Evolutionary conservation across 345 rosid genomes (phyloP).

Genomic region (Aquilaria yunnanensis): DNA sequence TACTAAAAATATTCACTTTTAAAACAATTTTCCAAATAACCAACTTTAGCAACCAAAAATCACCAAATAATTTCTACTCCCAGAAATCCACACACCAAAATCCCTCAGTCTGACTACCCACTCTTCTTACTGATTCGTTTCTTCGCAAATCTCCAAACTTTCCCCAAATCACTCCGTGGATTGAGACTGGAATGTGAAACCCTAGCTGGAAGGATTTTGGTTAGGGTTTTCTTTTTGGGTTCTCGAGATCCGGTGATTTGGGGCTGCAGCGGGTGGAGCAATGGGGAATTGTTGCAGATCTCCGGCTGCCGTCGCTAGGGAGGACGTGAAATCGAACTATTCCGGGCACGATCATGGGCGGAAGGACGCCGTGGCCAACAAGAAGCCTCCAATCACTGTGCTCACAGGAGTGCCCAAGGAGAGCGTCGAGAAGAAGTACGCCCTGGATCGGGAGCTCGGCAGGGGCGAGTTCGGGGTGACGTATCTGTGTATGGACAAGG

Average conservation of each 20-base stretch:
- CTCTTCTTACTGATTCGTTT: conserved; percentile 7
- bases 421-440: conserved; percentile 84
- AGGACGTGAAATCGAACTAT: conserved; percentile 85
- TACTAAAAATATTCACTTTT: not conserved
- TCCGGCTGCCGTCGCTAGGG: conserved; percentile 97
- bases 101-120: conserved; percentile 9
- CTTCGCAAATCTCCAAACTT: not conserved
- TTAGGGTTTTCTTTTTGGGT: too few relatives aligned
- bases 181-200: conserved; percentile 33
- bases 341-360: conserved; percentile 65
- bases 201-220: conserved; percentile 22
- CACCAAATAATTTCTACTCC: too few relatives aligned
- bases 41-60: too few relatives aligned
- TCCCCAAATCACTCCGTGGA: conserved; percentile 2
- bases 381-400: conserved; percentile 73
- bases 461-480: conserved; percentile 99
- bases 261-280: conserved; percentile 9
- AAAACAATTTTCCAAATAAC: not conserved
- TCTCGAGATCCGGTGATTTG: conserved; percentile 20
- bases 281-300: conserved; percentile 99
- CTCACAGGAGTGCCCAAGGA: conserved; percentile 72
- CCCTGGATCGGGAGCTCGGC: conserved; percentile 93
- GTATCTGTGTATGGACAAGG: conserved; percentile 84
- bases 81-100: conserved; percentile 12
- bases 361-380: conserved; percentile 38